Conservation (phyloP, 2,329 filamentous ascomycete species). For the Stachybotrys chlorohalonatus region DNA sequence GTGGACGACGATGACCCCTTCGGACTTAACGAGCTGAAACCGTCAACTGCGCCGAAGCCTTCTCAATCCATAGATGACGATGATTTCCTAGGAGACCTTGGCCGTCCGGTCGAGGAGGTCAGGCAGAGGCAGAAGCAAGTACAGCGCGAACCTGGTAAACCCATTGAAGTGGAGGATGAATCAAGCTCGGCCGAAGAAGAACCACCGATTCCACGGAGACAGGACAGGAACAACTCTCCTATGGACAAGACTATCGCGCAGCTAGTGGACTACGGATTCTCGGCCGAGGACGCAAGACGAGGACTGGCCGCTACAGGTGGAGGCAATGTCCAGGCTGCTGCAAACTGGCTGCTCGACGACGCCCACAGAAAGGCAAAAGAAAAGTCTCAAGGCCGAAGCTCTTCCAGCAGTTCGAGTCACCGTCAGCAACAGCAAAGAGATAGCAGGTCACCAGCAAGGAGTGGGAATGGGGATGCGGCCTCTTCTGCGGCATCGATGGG, state of each 20-base stretch:
- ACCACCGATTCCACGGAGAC: slow-evolving; percentile 11
- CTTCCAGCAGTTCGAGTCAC: slow-evolving; percentile 26
- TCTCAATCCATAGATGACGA: slow-evolving; percentile 35
- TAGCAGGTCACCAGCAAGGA: slow-evolving; percentile 42
- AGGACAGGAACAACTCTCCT: slow-evolving; percentile 21
- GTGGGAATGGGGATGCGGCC: slow-evolving; percentile 61
- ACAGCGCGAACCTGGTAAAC: slow-evolving; percentile 42
- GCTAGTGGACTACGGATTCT: slow-evolving; percentile 90
- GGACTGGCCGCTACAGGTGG: slow-evolving; percentile 74
- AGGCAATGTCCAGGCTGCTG: slow-evolving; percentile 74
- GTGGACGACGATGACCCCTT: slow-evolving; percentile 83
- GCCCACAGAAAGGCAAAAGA: slow-evolving; percentile 77
- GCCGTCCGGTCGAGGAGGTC: slow-evolving; percentile 55
- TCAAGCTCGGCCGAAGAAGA: slow-evolving; percentile 39
- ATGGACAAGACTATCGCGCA: slow-evolving; percentile 78
- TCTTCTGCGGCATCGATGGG: slow-evolving; percentile 78
- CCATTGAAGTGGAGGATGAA: slow-evolving; percentile 42
- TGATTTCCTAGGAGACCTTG: slow-evolving; percentile 57
- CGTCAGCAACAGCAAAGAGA: slow-evolving; percentile 28
- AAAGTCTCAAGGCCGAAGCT: slow-evolving; percentile 49
- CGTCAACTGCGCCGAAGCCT: slow-evolving; percentile 18
- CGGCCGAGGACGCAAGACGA: slow-evolving; percentile 69
- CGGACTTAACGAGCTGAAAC: slow-evolving; percentile 59
- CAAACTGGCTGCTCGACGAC: slow-evolving; percentile 83
- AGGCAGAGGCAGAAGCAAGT: slow-evolving; percentile 34